phyloP scores from a whole-genome alignment of 73 alveolate genomes.

The Durusdinium trenchii region DNA sequence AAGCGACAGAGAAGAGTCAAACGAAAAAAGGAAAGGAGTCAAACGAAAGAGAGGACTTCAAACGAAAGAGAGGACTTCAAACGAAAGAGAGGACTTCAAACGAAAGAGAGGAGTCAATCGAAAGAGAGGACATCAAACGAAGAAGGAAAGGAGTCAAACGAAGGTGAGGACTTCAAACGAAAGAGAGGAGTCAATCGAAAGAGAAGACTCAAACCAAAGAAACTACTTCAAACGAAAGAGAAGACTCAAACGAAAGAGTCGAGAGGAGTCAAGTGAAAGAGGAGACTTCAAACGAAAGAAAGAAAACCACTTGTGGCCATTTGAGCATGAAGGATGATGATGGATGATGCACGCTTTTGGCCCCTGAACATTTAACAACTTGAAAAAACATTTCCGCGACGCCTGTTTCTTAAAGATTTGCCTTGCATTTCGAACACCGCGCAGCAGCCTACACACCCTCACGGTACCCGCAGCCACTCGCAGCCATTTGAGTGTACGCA shows the following conservation, averaged over 20 bases:
- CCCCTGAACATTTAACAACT: too few species aligned
- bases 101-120: not conserved
- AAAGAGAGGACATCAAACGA: not conserved
- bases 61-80: not conserved
- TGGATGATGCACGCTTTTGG: too few species aligned
- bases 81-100: not conserved
- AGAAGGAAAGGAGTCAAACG: not conserved
- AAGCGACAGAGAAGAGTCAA: not conserved
- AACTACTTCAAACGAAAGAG: not conserved
- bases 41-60: not conserved
- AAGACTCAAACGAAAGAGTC: not conserved
- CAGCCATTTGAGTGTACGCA: too few species aligned
- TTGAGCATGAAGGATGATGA: too few species aligned
- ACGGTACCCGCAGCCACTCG: too few species aligned
- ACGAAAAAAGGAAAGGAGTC: not conserved
- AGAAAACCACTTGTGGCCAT: too few species aligned
- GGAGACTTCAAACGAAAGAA: not conserved
- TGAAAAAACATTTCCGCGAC: too few species aligned
- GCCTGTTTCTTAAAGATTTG: too few species aligned
- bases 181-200: not conserved
- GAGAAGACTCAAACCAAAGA: not conserved
- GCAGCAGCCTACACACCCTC: too few species aligned
- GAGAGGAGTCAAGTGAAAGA: not conserved
- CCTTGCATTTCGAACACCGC: too few species aligned
- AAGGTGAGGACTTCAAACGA: not conserved